These are phyloP conservation scores for Haplosporangium sp. DNA, from an alignment of 371 early-diverging fungal genomes.

Conservation along the genomic window DNA sequence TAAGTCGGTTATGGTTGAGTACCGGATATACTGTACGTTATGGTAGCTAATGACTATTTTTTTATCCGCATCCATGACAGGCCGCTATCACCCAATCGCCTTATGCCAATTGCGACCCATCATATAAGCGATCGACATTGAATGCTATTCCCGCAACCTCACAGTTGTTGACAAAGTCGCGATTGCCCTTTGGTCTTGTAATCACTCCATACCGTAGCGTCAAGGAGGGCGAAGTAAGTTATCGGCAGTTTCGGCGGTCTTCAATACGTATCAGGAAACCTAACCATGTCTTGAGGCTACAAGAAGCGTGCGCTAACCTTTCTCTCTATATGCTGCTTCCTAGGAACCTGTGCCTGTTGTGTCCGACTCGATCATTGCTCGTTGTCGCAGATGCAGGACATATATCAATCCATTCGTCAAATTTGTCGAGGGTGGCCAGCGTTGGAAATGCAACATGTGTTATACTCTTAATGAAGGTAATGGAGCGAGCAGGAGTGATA, in stretches of 20 bases:
- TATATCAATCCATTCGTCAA: conserved; percentile 96
- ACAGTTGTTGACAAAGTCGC: conserved; percentile 82
- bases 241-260: neutral
- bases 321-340: neutral
- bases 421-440: conserved; percentile 92
- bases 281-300: too few relatives aligned
- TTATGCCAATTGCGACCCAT: conserved; percentile 74
- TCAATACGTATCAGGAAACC: neutral
- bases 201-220: conserved; percentile 81
- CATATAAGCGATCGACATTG: conserved; percentile 89
- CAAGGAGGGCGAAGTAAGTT: conserved; percentile 44
- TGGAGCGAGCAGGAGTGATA: neutral
- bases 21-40: neutral
- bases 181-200: conserved; percentile 89
- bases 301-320: too few relatives aligned
- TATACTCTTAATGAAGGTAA: conserved; percentile 88
- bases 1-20: conserved; percentile 33
- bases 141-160: conserved; percentile 90
- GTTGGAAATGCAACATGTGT: conserved; percentile 98
- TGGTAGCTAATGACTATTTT: neutral
- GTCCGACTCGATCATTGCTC: conserved; percentile 85
- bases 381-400: conserved; percentile 95
- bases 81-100: conserved; percentile 79
- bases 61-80: conserved; percentile 40
- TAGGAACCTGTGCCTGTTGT: conserved; percentile 86